Evolutionary conservation across 2,329 filamentous ascomycete species (phyloP), one percentile per base, ranked within the genome.

Genomic region (Fusarium agapanthi): DNA sequence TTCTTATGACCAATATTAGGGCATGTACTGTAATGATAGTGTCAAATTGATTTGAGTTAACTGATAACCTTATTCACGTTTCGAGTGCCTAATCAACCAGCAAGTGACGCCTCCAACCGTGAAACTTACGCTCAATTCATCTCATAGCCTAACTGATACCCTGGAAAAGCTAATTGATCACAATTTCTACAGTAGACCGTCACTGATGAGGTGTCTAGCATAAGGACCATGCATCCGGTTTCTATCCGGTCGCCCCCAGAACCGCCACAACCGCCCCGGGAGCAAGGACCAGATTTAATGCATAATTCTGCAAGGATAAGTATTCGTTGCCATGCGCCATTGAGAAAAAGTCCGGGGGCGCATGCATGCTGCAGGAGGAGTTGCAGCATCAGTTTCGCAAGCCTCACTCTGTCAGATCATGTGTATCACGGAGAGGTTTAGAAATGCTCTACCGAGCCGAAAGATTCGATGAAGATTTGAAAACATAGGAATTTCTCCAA

Each of bases 381-480:
- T 41, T 41, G 32, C 64, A 67, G 53, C 34, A 53, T 30, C 55
- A 53, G 58, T 56, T 40, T 41, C 50, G 53, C 41, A 60, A 53
- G 41, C 63, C 48, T 66, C 37, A 28, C 60, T 45, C 15, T 48
- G 51, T 70, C 68, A 70, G 71, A 72, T 72, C 43, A 73, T 72
- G 38, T 45, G 41, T 34, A 53, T 26, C 54, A 62, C 35, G 35
- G 50, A 40, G 50, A 40, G 22, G 50, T n/a, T 54, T 20, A 30
- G 35, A 41, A 40, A 30, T 41, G 15, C 35, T 41, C 26, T 60
- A 30, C 43, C 35, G 47, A 58, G 37, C 67, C 65, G 50, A 65
- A 50, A 41, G 54, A 34, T 34, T 32, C 14, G 26, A 47, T 44
- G 32, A 38, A 22, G 22, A 22, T 7, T 64, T 18, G 22, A 47